These are phyloP conservation scores for Mercurialis annua DNA, from an alignment of 345 rosid genomes.

Conservation along the genomic window DNA sequence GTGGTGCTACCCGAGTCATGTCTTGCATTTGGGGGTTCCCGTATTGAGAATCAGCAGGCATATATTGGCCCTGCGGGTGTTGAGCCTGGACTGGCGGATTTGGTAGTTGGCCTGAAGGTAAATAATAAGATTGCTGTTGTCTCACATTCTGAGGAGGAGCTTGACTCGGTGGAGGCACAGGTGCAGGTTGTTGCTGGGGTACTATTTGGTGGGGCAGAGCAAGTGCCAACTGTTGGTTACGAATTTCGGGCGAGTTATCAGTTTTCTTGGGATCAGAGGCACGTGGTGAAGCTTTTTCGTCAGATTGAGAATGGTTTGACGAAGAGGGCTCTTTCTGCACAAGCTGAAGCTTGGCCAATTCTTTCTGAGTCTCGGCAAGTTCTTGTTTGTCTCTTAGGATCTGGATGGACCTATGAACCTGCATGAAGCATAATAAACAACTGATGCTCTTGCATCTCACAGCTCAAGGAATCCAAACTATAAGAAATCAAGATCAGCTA, in stretches of 20 bases:
- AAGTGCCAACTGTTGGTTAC: constrained; percentile 83
- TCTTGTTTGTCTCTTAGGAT: constrained; percentile 98
- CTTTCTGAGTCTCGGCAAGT: constrained; percentile 90
- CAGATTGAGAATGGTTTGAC: constrained; percentile 62
- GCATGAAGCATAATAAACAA: constrained; percentile 21
- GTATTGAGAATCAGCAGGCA: constrained; percentile 61
- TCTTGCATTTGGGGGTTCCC: constrained; percentile 63
- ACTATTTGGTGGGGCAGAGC: constrained; percentile 84
- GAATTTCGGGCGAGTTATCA: constrained; percentile 56
- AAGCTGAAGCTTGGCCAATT: constrained; percentile 85
- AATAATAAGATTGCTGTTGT: constrained; percentile 72
- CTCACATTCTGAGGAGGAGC: constrained; percentile 45
- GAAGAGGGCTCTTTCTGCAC: constrained; percentile 81
- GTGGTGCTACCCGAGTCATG: constrained; percentile 55
- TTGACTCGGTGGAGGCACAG: constrained; percentile 45
- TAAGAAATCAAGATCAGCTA: neutral
- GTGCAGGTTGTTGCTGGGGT: constrained; percentile 54
- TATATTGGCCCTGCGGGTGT: constrained; percentile 51
- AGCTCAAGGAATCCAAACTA: neutral
- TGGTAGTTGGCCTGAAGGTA: constrained; percentile 54
- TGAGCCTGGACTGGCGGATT: constrained; percentile 44
- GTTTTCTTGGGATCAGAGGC: constrained; percentile 54
- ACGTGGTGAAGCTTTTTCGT: constrained; percentile 62
- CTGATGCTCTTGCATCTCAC: constrained; percentile 9
- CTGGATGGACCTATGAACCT: constrained; percentile 99